phyloP scores from a whole-genome alignment of 2,329 filamentous ascomycete species.

The Scorias spongiosa region DNA sequence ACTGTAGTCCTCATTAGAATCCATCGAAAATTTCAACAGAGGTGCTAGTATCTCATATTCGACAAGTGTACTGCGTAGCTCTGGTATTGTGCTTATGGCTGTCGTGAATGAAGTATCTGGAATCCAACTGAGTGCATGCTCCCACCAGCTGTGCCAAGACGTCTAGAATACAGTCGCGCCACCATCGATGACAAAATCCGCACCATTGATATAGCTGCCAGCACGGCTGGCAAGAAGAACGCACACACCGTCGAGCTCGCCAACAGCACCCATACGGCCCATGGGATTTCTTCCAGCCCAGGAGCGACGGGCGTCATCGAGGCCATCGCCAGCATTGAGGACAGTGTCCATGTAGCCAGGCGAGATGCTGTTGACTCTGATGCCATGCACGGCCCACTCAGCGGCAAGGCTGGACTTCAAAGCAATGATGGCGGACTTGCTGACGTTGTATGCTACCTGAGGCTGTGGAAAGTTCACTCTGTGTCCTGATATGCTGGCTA shows the following conservation, averaged over 20 bases:
- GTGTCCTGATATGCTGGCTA: slow-evolving; percentile 53
- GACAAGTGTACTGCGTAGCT: too few relatives aligned
- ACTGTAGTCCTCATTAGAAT: too few relatives aligned
- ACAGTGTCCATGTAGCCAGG: slow-evolving; percentile 70
- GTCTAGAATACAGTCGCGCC: slow-evolving; percentile 15
- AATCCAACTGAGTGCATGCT: too few relatives aligned
- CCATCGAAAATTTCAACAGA: too few relatives aligned
- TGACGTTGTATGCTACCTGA: slow-evolving; percentile 56
- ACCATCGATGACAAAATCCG: slow-evolving; percentile 24
- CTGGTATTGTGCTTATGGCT: too few relatives aligned
- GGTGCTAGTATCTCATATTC: too few relatives aligned
- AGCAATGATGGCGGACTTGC: slow-evolving; percentile 51
- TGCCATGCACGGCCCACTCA: slow-evolving; percentile 58
- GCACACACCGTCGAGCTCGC: slow-evolving; percentile 23
- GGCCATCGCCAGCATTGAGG: slow-evolving; percentile 37
- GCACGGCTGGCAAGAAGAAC: slow-evolving; percentile 22
- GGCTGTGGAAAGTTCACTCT: slow-evolving; percentile 58
- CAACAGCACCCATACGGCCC: slow-evolving; percentile 24
- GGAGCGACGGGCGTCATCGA: slow-evolving; percentile 17
- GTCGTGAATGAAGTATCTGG: too few relatives aligned
- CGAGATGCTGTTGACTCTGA: slow-evolving; percentile 53
- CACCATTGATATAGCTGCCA: slow-evolving; percentile 23
- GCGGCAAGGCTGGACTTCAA: slow-evolving; percentile 52
- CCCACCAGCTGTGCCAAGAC: too few relatives aligned
- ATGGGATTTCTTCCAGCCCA: slow-evolving; percentile 23